Evolutionary conservation across 768 basidiomycete species (phyloP).

Genomic region (Rhodocollybia butyracea): DNA sequence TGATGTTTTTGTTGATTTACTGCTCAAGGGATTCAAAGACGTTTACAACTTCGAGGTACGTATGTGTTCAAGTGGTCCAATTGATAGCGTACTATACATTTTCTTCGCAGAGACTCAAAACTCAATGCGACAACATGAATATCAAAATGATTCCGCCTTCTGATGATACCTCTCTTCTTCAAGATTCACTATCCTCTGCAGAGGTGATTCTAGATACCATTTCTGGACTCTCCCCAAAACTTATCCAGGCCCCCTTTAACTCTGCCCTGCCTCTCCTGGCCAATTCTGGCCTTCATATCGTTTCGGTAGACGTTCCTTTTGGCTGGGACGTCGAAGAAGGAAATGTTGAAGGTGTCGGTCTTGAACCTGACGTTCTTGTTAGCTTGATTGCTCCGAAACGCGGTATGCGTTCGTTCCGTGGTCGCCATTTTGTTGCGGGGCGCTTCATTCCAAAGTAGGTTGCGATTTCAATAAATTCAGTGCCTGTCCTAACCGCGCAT

Average conservation of each 20-base stretch:
- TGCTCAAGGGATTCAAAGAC: conserved; percentile 90
- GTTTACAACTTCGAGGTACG: no score
- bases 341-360: conserved; percentile 46
- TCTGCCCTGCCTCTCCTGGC: conserved; percentile 64
- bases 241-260: conserved; percentile 87
- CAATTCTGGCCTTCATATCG: conserved; percentile 68
- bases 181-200: conserved; percentile 47
- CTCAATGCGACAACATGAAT: conserved; percentile 85
- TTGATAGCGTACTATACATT: no score
- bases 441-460: conserved; percentile 87
- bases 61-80: no score
- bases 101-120: conserved; percentile 70
- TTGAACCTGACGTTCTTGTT: conserved; percentile 77
- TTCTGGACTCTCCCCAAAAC: conserved; percentile 95
- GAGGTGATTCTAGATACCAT: conserved; percentile 94
- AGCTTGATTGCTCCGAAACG: conserved; percentile 94
- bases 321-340: conserved; percentile 95
- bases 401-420: conserved; percentile 73
- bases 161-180: conserved; percentile 41
- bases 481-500: background rate
- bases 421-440: conserved; percentile 91
- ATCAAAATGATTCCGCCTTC: conserved; percentile 67
- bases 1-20: background rate
- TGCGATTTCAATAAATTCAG: background rate
- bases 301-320: conserved; percentile 94